A percentile compares a stretch with the other conserved stretches of the same genome.
These are phyloP conservation scores for Lentinus tigrinus DNA, from an alignment of 768 basidiomycete species.

Conservation along the genomic window DNA sequence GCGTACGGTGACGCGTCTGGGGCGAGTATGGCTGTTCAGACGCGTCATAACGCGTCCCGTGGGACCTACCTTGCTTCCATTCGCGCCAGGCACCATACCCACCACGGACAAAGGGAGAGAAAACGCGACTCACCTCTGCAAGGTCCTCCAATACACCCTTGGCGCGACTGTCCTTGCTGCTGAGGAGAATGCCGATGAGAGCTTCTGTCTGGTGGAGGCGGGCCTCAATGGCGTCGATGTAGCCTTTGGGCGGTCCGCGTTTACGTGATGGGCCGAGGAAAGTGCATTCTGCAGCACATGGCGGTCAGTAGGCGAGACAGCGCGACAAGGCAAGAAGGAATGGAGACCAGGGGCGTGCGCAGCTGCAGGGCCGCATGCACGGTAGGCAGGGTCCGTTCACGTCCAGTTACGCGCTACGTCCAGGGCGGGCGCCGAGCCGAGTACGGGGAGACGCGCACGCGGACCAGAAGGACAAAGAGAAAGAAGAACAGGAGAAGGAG, in stretches of 20 bases:
- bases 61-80: neutral
- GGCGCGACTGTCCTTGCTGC: conserved; percentile 39
- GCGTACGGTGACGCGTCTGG: too few relatives aligned
- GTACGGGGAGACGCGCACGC: neutral
- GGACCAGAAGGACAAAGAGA: conserved; percentile 9
- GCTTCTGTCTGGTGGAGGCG: conserved; percentile 91
- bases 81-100: neutral
- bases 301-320: neutral
- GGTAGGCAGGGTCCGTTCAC: conserved; percentile 2
- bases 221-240: conserved; percentile 93
- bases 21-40: neutral
- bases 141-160: conserved; percentile 40
- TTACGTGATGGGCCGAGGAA: conserved; percentile 79
- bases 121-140: conserved; percentile 27
- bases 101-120: neutral
- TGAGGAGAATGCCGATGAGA: conserved; percentile 76
- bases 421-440: neutral
- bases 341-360: conserved; percentile 5
- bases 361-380: conserved; percentile 6
- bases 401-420: neutral
- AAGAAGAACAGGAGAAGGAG: neutral
- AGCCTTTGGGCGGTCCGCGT: conserved; percentile 89
- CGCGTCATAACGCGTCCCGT: neutral
- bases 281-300: conserved; percentile 55
- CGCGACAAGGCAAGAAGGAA: neutral